Conservation (phyloP, 2,329 filamentous ascomycete species). For the Calonectria pteridis region DNA sequence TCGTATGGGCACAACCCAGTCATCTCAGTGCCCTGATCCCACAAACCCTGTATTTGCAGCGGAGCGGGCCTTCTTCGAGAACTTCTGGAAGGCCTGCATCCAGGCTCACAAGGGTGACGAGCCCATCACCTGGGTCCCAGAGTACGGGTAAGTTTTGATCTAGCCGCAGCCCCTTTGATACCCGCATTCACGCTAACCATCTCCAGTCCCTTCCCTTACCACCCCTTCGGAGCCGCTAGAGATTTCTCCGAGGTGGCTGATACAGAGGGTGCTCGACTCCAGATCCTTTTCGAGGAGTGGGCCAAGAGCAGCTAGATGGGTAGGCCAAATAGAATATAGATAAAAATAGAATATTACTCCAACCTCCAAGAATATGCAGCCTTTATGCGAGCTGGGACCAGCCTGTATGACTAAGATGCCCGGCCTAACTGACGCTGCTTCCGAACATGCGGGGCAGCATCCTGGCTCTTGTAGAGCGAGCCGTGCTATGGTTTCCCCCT, state of each 20-base stretch:
- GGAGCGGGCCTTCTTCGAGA: constrained; percentile 50
- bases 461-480: background rate
- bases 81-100: constrained; percentile 37
- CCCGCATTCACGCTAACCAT: constrained; percentile 12
- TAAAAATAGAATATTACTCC: background rate
- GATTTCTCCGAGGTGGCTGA: constrained; percentile 42
- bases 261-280: constrained; percentile 39
- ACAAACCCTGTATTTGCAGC: constrained; percentile 44
- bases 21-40: constrained; percentile 52
- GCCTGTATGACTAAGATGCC: background rate
- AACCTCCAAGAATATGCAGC: background rate
- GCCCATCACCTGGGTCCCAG: constrained; percentile 25
- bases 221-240: constrained; percentile 35
- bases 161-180: background rate
- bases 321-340: constrained; percentile 2
- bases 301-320: constrained; percentile 8
- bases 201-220: constrained; percentile 42
- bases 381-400: background rate
- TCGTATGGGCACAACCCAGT: constrained; percentile 51
- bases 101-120: constrained; percentile 12
- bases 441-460: background rate
- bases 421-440: background rate
- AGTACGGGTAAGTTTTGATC: constrained; percentile 27
- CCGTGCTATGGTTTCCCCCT: background rate
- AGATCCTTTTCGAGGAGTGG: constrained; percentile 37